These are phyloP conservation scores for Neofusicoccum kwambonambiense DNA, from an alignment of 2,329 filamentous ascomycete genomes.

Conservation along the genomic window DNA sequence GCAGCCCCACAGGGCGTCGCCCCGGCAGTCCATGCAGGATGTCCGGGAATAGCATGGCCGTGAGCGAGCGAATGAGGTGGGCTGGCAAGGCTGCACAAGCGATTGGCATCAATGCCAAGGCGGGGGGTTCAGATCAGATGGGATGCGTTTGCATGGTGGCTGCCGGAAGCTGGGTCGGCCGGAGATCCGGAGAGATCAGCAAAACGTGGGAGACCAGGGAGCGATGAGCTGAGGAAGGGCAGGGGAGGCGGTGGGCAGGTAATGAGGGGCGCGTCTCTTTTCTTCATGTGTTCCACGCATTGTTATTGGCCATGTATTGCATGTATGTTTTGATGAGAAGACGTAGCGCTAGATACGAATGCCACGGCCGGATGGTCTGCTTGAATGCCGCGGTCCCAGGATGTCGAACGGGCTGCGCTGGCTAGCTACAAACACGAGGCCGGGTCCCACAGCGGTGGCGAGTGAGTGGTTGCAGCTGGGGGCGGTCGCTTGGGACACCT, in stretches of 20 bases:
- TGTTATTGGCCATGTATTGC: not conserved
- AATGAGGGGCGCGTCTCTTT: not conserved
- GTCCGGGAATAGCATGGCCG: not conserved
- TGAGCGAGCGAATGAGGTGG: not conserved
- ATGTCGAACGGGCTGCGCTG: not conserved
- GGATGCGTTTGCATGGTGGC: not conserved
- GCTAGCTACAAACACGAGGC: not conserved
- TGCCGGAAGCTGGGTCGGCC: not conserved
- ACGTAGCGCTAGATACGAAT: not conserved
- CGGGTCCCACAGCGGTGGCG: not conserved
- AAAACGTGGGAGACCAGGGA: constrained; percentile 3
- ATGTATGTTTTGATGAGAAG: not conserved
- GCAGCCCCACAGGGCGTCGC: constrained; percentile 6
- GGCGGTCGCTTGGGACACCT: not conserved
- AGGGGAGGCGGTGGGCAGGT: not conserved
- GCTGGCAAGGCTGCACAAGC: not conserved
- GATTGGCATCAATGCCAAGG: not conserved
- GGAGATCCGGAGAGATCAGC: constrained; percentile 9
- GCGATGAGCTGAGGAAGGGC: not conserved
- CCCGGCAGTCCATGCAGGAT: constrained; percentile 8
- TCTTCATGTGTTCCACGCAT: not conserved
- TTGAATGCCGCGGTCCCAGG: too few relatives aligned
- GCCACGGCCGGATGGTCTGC: not conserved
- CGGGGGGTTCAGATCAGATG: not conserved
- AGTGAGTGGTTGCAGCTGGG: not conserved